Conservation (phyloP, 495 filamentous ascomycete genomes). For the Tetracladium marchalianum region DNA sequence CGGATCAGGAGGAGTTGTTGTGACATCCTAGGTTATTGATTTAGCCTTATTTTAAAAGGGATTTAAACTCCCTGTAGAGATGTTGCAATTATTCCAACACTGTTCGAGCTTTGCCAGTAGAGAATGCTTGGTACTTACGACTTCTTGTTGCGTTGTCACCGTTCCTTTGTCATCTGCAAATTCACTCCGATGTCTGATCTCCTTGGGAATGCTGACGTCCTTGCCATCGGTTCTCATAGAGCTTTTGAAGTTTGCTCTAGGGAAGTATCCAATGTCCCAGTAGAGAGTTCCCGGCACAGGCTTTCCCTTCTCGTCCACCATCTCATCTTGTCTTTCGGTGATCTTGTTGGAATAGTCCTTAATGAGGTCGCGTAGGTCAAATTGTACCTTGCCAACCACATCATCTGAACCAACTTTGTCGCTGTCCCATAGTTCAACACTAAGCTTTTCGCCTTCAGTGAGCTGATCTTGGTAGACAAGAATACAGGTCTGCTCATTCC, state of each 20-base stretch:
- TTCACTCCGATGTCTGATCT: conserved; percentile 42
- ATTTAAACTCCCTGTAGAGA: no score
- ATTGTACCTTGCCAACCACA: conserved; percentile 59
- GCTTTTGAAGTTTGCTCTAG: conserved; percentile 51
- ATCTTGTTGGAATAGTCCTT: conserved; percentile 62
- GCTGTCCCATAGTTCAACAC: conserved; percentile 63
- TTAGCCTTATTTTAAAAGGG: no score
- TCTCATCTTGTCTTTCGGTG: conserved; percentile 53
- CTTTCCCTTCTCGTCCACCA: conserved; percentile 53
- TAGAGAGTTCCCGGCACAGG: conserved; percentile 62
- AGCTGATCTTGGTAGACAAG: conserved; percentile 58
- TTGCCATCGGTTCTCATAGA: conserved; percentile 57
- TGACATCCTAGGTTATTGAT: no score
- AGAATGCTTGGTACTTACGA: no score
- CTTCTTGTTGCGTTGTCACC: conserved; percentile 46
- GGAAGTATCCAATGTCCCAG: conserved; percentile 66
- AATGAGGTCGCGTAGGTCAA: conserved; percentile 64
- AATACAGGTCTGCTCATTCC: conserved; percentile 60
- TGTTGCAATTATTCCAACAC: no score
- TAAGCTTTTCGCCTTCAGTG: conserved; percentile 59
- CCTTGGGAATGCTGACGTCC: conserved; percentile 47
- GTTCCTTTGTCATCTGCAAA: conserved; percentile 59
- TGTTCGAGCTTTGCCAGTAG: no score
- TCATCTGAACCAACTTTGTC: conserved; percentile 59
- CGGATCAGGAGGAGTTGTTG: conserved; percentile 60